phyloP scores from a whole-genome alignment of 495 filamentous ascomycete species.

The Corynascus novoguineensis region DNA sequence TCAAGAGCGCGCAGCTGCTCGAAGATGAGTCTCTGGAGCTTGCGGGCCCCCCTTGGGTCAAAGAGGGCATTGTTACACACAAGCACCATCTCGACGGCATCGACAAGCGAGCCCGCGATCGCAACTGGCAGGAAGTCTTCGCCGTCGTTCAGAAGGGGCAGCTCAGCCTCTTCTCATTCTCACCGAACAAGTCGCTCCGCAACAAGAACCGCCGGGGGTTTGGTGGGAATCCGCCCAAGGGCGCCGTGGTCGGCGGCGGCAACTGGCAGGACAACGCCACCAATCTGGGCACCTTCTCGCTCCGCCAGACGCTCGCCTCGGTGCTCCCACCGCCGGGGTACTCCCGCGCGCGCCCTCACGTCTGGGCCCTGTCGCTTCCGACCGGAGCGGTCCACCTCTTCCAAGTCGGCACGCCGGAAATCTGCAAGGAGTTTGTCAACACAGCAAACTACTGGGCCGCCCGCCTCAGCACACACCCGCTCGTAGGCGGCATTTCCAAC shows the following conservation, averaged over 20 bases:
- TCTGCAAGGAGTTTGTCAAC: constrained; percentile 86
- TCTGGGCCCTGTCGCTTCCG: constrained; percentile 92
- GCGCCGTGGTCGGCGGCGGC: constrained; percentile 78
- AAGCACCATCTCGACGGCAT: constrained; percentile 89
- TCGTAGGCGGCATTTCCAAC: constrained; percentile 89
- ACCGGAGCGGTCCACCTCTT: constrained; percentile 94
- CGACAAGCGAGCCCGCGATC: constrained; percentile 86
- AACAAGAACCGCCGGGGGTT: constrained; percentile 54
- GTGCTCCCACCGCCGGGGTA: constrained; percentile 87
- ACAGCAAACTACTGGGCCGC: constrained; percentile 99
- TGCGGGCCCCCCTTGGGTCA: constrained; percentile 90
- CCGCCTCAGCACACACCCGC: constrained; percentile 82
- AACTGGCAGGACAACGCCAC: constrained; percentile 97
- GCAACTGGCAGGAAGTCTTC: constrained; percentile 92
- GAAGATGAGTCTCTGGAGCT: constrained; percentile 91
- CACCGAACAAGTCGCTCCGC: constrained; percentile 64
- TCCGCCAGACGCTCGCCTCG: constrained; percentile 89
- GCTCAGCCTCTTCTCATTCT: constrained; percentile 92
- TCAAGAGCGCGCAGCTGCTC: constrained; percentile 61
- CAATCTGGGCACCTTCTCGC: constrained; percentile 74
- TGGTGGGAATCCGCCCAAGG: constrained; percentile 36
- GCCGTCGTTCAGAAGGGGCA: constrained; percentile 98
- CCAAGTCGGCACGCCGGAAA: constrained; percentile 92
- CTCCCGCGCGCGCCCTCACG: constrained; percentile 81
- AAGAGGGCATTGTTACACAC: constrained; percentile 92